Base-by-base conservation (phyloP, 2,329 filamentous ascomycete genomes). In the Ascosphaera apis region DNA sequence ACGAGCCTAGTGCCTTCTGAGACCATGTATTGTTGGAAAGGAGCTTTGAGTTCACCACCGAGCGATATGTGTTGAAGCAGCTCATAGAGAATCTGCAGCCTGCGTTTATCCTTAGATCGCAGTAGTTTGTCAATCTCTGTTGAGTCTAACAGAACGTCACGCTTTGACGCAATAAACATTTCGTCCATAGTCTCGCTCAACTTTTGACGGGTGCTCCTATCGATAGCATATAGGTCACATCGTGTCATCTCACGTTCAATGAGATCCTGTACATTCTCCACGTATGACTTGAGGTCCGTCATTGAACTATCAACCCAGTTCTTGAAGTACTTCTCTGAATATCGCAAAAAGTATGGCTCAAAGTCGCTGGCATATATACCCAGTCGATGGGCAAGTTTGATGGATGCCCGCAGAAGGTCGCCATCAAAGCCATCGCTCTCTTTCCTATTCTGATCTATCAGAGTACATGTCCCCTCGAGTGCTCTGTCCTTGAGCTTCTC, bases 331-430 rank as follows among this genome's bases (percentile, higher is more conserved):
- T 56, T 49, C 36, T 69, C 64, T 0, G 86, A 88, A 4, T 66
- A 54, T 6, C 62, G 56, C 36, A 92, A 56, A 42, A 93, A 76
- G 3, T 63, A 59, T 3, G 76, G 73, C 53, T 95, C 88, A 45
- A 98, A 92, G 11, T 69, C 62, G 40, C 66, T 75, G 0, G 66
- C 69, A 52, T 95, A 98, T 3, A 86, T 70, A 37, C 74, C 72
- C 33, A 93, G 67, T n/a, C 83, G 69, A 45, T 91, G 75, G 41
- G 95, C 67, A 69, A 93, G 82, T 39, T 72, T 68, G 35, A 95
- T 70, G 0, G 78, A 67, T 38, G 80, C 72, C 43, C 68, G 72
- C 36, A 95, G 68, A n/a, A 84, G 57, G 2, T 57, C 53, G 0
- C 67, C 54, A 43, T 82, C 69, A 1, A 67, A 47, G 45, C 48